Evolutionary conservation across 2,329 filamentous ascomycete species (phyloP).

Genomic region (Cordyceps cateniannulata): DNA sequence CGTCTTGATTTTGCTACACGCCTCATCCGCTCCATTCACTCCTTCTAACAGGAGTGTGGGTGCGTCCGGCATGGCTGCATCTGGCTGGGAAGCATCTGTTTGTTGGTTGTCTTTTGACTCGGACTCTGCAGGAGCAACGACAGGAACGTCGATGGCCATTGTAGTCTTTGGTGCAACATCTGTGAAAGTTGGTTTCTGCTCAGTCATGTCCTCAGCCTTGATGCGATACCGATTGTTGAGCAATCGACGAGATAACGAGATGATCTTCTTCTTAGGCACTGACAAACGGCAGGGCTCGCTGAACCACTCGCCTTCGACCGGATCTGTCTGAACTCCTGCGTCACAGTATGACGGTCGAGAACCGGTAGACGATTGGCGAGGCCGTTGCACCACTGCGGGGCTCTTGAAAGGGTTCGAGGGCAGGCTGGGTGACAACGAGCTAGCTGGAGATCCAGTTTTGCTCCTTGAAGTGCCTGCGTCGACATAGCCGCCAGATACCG

Average conservation of each 20-base stretch:
- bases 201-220: constrained; percentile 34
- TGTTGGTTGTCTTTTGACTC: neutral
- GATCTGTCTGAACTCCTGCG: constrained; percentile 48
- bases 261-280: constrained; percentile 40
- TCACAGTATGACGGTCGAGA: constrained; percentile 42
- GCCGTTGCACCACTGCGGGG: constrained; percentile 16
- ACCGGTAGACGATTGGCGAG: constrained; percentile 32
- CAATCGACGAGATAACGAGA: constrained; percentile 47
- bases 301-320: constrained; percentile 47
- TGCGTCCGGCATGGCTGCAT: constrained; percentile 3
- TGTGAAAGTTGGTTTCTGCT: constrained; percentile 21
- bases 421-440: constrained; percentile 33
- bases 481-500: constrained; percentile 36
- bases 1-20: constrained; percentile 30
- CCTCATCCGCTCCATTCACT: constrained; percentile 15
- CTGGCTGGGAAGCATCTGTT: neutral
- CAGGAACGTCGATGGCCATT: constrained; percentile 19
- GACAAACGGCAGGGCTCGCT: constrained; percentile 30
- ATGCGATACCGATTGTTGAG: constrained; percentile 41
- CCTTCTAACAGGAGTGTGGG: neutral
- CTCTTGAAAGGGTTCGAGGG: constrained; percentile 20
- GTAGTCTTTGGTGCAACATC: constrained; percentile 10
- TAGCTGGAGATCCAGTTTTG: constrained; percentile 46
- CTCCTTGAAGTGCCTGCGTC: constrained; percentile 48
- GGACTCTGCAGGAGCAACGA: constrained; percentile 33